Base-by-base conservation (phyloP, 192 early-diverging fungal species). In the Backusella psychrophila region DNA sequence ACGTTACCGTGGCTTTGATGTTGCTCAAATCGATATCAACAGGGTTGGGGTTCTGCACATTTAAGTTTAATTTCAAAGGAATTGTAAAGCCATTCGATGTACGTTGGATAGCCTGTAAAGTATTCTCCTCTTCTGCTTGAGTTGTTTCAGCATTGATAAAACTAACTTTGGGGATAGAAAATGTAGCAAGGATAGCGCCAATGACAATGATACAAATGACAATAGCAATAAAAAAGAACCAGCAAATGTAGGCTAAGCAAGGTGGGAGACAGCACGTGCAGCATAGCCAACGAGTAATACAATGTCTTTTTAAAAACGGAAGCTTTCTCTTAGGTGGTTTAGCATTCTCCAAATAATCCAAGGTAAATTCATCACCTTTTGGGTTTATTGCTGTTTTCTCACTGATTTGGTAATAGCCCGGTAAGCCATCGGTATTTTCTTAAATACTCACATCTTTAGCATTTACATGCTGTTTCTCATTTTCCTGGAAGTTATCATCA, bases 1-100 rank as follows among this genome's bases (percentile, higher is more conserved):
- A 17, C 78, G 80, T 80, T 87, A 87, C 86, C 2, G 78, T 82
- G 21, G 86, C 86, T 68, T 69, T 59, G 44, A 87, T 83, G 7
- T 82, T 71, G 34, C 77, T 79, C 19, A 87, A 73, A 23, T 75
- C 66, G 68, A 85, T 82, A 23, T 79, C 78, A 56, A 85, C 29
- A 14, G 83, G 73, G 71, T 87, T 87, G 35, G 84, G 80, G 59
- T 85, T 87, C 8, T 66, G 59, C 39, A 84, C 80, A 17, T 80
- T 63, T 35, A 87, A 79, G 42, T 76, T 70, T n/a, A 81, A 44
- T 3, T 59, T 69, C 17, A 85, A 67, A n/a, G 75, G 79, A 35
- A 87, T 78, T 2, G 39, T 31, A 29, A 85, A 74, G 0, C 75
- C 78, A 23, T 79, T 67, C 12, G 56, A 63, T n/a, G 74, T 82